Percentiles rank a stretch among this genome's conserved stretches.
These are phyloP conservation scores for Lactifluus hygrophoroides DNA, from an alignment of 768 basidiomycete species.

Conservation along the genomic window DNA sequence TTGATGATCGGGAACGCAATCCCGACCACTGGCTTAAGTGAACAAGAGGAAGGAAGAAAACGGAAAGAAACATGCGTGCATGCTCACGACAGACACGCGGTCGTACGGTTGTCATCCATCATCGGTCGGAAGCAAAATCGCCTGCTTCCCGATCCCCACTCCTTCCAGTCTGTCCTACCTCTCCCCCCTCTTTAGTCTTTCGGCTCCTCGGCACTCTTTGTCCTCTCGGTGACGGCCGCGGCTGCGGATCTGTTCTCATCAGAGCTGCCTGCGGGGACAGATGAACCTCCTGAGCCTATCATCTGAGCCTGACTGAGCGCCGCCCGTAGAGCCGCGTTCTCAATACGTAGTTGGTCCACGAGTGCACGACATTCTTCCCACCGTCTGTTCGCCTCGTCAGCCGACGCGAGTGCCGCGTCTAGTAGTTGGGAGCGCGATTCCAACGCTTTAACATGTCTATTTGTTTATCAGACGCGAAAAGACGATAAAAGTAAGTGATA, in stretches of 20 bases:
- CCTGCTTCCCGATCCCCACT: background rate
- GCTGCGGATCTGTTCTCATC: conserved; percentile 6
- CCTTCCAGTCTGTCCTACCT: background rate
- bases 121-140: conserved; percentile 14
- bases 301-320: conserved; percentile 45
- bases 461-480: background rate
- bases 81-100: background rate
- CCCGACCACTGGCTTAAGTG: background rate
- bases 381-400: conserved; percentile 80
- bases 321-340: conserved; percentile 70
- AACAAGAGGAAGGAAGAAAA: background rate
- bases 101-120: conserved; percentile 4
- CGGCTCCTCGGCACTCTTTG: conserved; percentile 9
- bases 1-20: background rate
- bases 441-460: conserved; percentile 78
- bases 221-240: background rate
- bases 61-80: conserved; percentile 1
- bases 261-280: background rate
- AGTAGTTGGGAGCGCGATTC: conserved; percentile 80
- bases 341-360: conserved; percentile 79
- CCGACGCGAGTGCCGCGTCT: conserved; percentile 77
- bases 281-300: conserved; percentile 5
- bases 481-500: background rate
- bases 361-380: conserved; percentile 89
- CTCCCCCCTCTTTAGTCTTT: conserved; percentile 11